Conservation (phyloP, 1,284 basidiomycete species). For the Boletellus deceptivus region DNA sequence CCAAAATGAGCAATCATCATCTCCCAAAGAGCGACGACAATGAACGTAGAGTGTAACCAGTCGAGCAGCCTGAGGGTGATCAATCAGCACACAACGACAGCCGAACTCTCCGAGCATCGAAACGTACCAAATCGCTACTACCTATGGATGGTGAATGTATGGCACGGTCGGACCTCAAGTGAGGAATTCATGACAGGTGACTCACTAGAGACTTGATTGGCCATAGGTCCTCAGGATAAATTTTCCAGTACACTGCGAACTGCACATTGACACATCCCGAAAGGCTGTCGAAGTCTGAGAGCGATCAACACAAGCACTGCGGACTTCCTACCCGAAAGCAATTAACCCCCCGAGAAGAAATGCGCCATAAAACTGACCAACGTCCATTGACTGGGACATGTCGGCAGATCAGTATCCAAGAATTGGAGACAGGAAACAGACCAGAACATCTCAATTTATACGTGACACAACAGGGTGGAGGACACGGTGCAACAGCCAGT, state of each 20-base stretch:
- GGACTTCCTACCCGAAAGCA: constrained; percentile 18
- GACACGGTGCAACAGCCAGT: too few relatives aligned
- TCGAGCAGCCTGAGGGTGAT: constrained; percentile 19
- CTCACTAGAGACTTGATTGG: constrained; percentile 20
- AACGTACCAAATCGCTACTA: constrained; percentile 20
- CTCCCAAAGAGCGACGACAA: constrained; percentile 1
- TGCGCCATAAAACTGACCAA: constrained; percentile 16
- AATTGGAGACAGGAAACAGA: too few relatives aligned
- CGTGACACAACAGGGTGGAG: constrained; percentile 1
- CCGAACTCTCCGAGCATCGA: too few relatives aligned
- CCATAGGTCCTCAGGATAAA: constrained; percentile 17
- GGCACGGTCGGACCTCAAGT: neutral
- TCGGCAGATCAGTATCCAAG: too few relatives aligned
- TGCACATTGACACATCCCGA: constrained; percentile 26
- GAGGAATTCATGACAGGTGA: neutral
- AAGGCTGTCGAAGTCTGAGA: constrained; percentile 11
- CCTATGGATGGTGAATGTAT: constrained; percentile 4
- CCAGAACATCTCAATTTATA: constrained; percentile 1
- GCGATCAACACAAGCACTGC: neutral
- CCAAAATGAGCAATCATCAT: constrained; percentile 19
- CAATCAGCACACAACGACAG: constrained; percentile 13
- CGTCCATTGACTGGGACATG: neutral
- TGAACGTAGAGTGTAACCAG: constrained; percentile 17
- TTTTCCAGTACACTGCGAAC: too few relatives aligned
- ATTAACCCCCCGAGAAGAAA: constrained; percentile 26